A percentile compares a stretch with the other conserved stretches of the same genome.
These are phyloP conservation scores for Microdochium trichocladiopsis DNA, from an alignment of 2,329 filamentous ascomycete genomes.

Conservation along the genomic window DNA sequence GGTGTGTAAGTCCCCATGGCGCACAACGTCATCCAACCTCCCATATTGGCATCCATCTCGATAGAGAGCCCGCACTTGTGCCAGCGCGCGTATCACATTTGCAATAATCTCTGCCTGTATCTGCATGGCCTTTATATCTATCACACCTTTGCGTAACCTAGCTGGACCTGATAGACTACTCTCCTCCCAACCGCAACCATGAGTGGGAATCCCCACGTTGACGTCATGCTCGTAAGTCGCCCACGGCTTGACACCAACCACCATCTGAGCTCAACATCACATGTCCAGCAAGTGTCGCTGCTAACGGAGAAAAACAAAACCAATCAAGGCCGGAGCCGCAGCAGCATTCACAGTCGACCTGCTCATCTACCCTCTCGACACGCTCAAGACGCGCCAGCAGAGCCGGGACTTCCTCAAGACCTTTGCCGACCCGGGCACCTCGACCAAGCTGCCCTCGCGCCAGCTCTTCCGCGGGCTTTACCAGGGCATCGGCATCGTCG, in stretches of 20 bases:
- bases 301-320: background rate
- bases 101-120: no score
- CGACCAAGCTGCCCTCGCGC: constrained; percentile 38
- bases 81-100: no score
- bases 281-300: background rate
- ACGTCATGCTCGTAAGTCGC: constrained; percentile 19
- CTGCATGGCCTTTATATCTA: no score
- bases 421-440: constrained; percentile 51
- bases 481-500: constrained; percentile 78
- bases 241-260: no score
- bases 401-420: constrained; percentile 66
- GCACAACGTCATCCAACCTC: no score
- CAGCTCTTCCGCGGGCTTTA: constrained; percentile 64
- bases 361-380: constrained; percentile 82
- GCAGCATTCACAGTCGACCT: constrained; percentile 84
- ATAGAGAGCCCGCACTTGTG: no score
- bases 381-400: constrained; percentile 80
- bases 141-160: no score
- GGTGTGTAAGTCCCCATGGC: no score
- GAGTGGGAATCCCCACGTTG: constrained; percentile 16
- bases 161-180: background rate
- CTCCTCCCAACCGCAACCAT: constrained; percentile 9
- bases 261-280: background rate
- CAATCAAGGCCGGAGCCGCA: constrained; percentile 67
- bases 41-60: no score